These are phyloP conservation scores for Fusarium sp. DNA, from an alignment of 2,329 filamentous ascomycete species.

Conservation along the genomic window DNA sequence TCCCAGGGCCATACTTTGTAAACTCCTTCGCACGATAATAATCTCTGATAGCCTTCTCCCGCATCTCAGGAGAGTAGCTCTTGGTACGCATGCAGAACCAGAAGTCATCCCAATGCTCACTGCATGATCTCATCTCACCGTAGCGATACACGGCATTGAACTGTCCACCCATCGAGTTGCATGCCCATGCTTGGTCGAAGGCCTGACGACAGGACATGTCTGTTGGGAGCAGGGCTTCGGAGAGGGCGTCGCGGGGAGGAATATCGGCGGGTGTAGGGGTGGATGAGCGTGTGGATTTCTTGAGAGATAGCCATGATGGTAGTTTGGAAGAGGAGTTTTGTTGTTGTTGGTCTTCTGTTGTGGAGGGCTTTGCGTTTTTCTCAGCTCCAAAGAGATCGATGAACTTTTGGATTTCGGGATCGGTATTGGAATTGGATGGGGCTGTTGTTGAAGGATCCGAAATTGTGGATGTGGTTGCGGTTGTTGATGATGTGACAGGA, in stretches of 20 bases:
- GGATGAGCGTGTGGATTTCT: constrained; percentile 41
- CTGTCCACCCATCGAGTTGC: constrained; percentile 88
- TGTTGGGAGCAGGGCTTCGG: constrained; percentile 77
- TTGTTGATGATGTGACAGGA: constrained; percentile 19
- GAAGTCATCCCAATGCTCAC: constrained; percentile 89
- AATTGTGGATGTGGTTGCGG: constrained; percentile 18
- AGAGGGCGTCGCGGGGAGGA: constrained; percentile 55
- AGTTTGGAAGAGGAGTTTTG: constrained; percentile 43
- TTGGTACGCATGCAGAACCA: constrained; percentile 96
- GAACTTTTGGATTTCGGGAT: constrained; percentile 65
- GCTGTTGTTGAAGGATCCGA: constrained; percentile 10
- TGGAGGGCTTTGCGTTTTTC: constrained; percentile 32
- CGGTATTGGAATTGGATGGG: constrained; percentile 44
- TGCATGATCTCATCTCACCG: constrained; percentile 78
- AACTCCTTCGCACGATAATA: constrained; percentile 73
- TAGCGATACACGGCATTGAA: constrained; percentile 92
- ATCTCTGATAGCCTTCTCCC: constrained; percentile 68
- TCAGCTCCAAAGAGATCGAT: constrained; percentile 55
- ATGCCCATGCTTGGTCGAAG: constrained; percentile 95
- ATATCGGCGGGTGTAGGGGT: constrained; percentile 30
- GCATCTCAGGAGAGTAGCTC: constrained; percentile 65
- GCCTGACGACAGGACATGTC: constrained; percentile 88
- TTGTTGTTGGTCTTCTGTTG: constrained; percentile 30
- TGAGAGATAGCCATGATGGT: constrained; percentile 48
- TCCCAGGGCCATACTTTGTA: constrained; percentile 69